phyloP scores from a whole-genome alignment of 768 basidiomycete genomes.

The Sarcomyxa edulis region DNA sequence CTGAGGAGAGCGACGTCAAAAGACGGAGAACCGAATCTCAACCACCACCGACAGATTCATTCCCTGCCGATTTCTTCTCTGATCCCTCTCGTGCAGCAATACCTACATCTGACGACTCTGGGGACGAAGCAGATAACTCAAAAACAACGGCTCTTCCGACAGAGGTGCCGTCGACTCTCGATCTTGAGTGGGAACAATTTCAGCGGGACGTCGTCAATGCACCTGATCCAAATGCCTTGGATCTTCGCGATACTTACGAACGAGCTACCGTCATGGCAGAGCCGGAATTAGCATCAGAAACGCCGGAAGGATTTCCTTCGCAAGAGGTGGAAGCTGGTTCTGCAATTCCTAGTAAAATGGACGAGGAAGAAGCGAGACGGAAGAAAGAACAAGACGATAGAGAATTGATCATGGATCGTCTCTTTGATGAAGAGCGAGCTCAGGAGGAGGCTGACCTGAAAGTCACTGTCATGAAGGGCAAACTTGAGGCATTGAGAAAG shows the following conservation, averaged over 20 bases:
- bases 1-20: conserved; percentile 13
- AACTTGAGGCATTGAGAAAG: conserved; percentile 51
- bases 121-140: conserved; percentile 25
- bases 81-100: conserved; percentile 54
- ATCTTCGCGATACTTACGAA: conserved; percentile 49
- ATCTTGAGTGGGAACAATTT: conserved; percentile 72
- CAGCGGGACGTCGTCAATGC: conserved; percentile 55
- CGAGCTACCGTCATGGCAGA: conserved; percentile 71
- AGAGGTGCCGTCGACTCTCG: conserved; percentile 33
- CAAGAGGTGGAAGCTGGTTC: conserved; percentile 19
- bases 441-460: conserved; percentile 87
- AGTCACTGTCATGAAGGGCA: conserved; percentile 58
- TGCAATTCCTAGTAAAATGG: conserved; percentile 26
- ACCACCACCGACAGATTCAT: conserved; percentile 16
- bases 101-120: conserved; percentile 28
- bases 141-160: conserved; percentile 11
- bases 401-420: conserved; percentile 81
- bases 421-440: conserved; percentile 78
- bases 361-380: conserved; percentile 40
- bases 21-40: conserved; percentile 23
- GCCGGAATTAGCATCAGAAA: conserved; percentile 47
- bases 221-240: conserved; percentile 30
- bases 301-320: conserved; percentile 43
- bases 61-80: conserved; percentile 80
- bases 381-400: conserved; percentile 65